phyloP scores from a whole-genome alignment of 495 filamentous ascomycete genomes.

The Schizothecium vesticola region DNA sequence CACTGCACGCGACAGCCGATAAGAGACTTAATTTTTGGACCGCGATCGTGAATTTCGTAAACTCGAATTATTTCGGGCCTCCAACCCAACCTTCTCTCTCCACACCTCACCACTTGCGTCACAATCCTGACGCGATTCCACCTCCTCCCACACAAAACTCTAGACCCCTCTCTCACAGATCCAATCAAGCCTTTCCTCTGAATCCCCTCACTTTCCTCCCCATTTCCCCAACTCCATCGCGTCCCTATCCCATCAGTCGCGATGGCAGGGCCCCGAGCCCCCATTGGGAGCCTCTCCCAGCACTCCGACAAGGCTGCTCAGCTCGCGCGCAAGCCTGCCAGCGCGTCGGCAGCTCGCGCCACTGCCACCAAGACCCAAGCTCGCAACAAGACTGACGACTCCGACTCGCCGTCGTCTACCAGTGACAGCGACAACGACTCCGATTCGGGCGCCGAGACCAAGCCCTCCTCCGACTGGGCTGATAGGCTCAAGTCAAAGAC shows the following conservation, averaged over 20 bases:
- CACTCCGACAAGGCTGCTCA: slow-evolving; percentile 25
- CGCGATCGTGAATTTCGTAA: neutral
- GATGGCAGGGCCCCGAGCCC: slow-evolving; percentile 33
- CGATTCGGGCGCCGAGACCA: slow-evolving; percentile 9
- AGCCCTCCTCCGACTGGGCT: slow-evolving; percentile 1
- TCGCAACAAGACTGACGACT: slow-evolving; percentile 18
- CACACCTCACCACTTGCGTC: neutral
- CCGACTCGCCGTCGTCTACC: slow-evolving; percentile 14
- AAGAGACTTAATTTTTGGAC: neutral
- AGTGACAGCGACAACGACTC: slow-evolving; percentile 29
- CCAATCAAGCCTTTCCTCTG: neutral
- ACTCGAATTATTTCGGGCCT: neutral
- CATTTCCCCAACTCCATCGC: neutral
- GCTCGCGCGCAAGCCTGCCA: slow-evolving; percentile 22
- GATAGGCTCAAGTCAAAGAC: slow-evolving; percentile 12
- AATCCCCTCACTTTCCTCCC: neutral
- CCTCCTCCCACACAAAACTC: neutral
- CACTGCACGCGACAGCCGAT: neutral
- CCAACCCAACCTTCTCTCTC: neutral
- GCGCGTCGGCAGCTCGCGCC: slow-evolving; percentile 17
- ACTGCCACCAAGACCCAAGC: slow-evolving; percentile 15
- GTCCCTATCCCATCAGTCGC: slow-evolving; percentile 1
- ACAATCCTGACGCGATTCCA: neutral
- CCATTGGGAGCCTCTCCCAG: slow-evolving; percentile 27
- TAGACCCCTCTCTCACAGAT: neutral